Percentiles rank a stretch among this genome's conserved stretches.
phyloP scores from a whole-genome alignment of 345 rosid genomes.

The Gossypium arboreum region DNA sequence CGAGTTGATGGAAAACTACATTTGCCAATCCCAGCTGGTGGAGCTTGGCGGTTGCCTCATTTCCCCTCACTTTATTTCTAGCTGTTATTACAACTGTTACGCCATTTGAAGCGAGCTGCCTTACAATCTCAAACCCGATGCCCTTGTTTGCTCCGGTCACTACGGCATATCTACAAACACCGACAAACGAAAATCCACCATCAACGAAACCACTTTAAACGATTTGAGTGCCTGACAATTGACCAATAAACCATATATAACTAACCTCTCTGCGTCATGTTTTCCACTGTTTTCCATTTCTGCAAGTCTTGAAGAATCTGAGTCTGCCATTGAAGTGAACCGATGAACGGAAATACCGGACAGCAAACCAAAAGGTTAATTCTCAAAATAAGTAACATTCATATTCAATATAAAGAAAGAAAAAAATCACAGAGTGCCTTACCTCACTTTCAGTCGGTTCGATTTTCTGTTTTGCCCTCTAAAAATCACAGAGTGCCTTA shows the following conservation, averaged over 20 bases:
- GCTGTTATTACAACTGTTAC: conserved; percentile 45
- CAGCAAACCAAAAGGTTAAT: neutral
- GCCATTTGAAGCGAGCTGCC: conserved; percentile 40
- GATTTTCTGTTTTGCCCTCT: too few species aligned
- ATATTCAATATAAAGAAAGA: neutral
- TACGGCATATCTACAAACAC: conserved; percentile 34
- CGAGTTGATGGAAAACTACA: conserved; percentile 49
- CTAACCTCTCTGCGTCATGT: conserved; percentile 4
- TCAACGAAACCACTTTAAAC: neutral
- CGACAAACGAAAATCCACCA: neutral
- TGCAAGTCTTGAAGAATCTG: neutral
- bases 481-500: too few species aligned
- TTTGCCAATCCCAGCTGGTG: conserved; percentile 31
- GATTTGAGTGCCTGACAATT: neutral
- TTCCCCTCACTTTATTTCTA: conserved; percentile 40
- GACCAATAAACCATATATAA: neutral
- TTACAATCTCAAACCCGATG: conserved; percentile 43
- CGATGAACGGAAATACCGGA: neutral
- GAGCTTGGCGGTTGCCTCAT: conserved; percentile 32
- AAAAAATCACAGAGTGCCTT: too few species aligned
- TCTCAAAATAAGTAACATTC: neutral
- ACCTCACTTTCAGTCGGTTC: too few species aligned
- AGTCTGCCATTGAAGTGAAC: neutral
- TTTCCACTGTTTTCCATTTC: neutral
- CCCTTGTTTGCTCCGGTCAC: conserved; percentile 54